Evolutionary conservation across 306 rosid species (phyloP).

Genomic region (Quercus mongolica): DNA sequence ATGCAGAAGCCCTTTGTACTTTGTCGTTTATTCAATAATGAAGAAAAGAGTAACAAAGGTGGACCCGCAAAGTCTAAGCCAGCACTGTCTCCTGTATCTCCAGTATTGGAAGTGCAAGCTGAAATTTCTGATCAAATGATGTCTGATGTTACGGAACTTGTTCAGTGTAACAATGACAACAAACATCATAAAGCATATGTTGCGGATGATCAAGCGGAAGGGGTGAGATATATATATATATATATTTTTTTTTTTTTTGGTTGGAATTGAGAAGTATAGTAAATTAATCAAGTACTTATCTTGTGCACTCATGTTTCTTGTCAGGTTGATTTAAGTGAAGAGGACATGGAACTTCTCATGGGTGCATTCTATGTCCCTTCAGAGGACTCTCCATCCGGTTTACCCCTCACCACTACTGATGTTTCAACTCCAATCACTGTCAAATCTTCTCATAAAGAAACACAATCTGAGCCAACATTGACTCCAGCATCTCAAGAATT

Average conservation of each 20-base stretch:
- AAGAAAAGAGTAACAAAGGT: neutral
- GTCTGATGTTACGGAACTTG: no score
- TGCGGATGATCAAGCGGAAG: constrained; percentile 12
- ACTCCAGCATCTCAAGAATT: no score
- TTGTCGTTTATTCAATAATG: constrained; percentile 62
- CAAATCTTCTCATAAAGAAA: no score
- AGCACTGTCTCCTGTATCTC: neutral
- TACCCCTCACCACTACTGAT: no score
- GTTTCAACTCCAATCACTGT: no score
- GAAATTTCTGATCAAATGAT: no score
- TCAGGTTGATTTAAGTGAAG: constrained; percentile 19
- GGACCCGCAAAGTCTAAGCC: no score
- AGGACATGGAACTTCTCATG: neutral
- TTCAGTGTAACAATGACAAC: neutral
- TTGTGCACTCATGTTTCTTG: constrained; percentile 1
- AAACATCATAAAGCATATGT: constrained; percentile 11
- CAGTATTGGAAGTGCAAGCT: neutral
- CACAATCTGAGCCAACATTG: no score
- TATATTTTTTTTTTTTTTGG: no score
- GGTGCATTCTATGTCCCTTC: constrained; percentile 25
- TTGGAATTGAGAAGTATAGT: neutral
- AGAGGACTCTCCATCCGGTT: neutral
- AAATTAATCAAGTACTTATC: neutral
- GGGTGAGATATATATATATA: constrained; percentile 13
- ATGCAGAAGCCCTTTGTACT: constrained; percentile 78